Base-by-base conservation (phyloP, 148 eudicot genomes). In the Suaeda aralocaspica region DNA sequence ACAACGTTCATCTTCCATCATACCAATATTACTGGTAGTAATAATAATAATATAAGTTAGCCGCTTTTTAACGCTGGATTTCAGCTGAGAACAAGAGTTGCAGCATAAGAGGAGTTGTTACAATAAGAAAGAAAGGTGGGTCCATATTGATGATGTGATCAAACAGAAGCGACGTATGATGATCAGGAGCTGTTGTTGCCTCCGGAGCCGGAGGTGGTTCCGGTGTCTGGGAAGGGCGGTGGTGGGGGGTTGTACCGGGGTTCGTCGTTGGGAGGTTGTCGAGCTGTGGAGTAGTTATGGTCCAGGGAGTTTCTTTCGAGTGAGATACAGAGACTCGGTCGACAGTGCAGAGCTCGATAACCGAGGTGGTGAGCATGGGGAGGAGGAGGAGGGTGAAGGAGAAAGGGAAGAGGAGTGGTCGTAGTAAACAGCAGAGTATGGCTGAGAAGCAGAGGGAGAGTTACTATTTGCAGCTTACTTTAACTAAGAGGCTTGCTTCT, bases 301-400 rank as follows among this genome's bases (percentile, higher is more conserved):
- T 0, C 71, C 71, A 0, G 90, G 83, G 68, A 85, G 92, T 39
- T 83, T 85, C 76, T 87, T 88, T 89, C 94, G 1, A 90, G 83
- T n/a, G 83, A 77, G 42, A 75, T 70, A 0, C 77, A 71, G 67
- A 76, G 16, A 68, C 71, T 34, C 80, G 76, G 28, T 63, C 82
- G 15, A 78, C 81, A 22, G 2, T 74, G 26, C 79, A 45, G 45
- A 67, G 72, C 34, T 33, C 66, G 4, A 21, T 69, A 0, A 64
- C 49, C 6, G 78, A 39, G 48, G 83, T 29, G 48, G 82, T 59
- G 33, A 73, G 50, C 70, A 68, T 58, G 34, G 73, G 66, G 66
- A 18, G 70, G 64, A 44, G n/a, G n/a, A n/a, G 70, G 55, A 9
- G 18, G 62, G 12, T 18, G 67, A 51, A n/a, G 33, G 34, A 66